A percentile compares a stretch with the other conserved stretches of the same genome.
Conservation (phyloP, 2,329 filamentous ascomycete genomes). For the Dothidotthia symphoricarpi region DNA sequence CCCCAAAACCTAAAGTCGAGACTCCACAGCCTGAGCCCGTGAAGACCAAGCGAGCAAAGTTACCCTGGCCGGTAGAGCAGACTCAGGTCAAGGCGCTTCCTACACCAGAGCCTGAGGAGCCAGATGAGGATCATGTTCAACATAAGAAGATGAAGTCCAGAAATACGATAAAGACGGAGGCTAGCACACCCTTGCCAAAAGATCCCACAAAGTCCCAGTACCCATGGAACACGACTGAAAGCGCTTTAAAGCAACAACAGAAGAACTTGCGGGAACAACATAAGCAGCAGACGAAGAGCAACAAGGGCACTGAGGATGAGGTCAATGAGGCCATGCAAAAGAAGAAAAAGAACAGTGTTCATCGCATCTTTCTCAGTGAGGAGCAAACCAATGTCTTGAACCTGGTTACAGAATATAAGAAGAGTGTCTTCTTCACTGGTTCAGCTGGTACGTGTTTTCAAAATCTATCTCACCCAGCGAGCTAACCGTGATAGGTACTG, state of each 20-base stretch:
- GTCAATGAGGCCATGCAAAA: conserved; percentile 47
- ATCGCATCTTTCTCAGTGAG: conserved; percentile 70
- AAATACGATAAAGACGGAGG: conserved; percentile 38
- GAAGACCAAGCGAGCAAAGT: conserved; percentile 35
- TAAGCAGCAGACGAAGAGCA: conserved; percentile 50
- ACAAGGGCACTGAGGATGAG: conserved; percentile 46
- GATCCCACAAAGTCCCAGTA: conserved; percentile 36
- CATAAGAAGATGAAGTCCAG: conserved; percentile 33
- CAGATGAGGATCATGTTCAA: conserved; percentile 15
- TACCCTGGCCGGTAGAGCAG: conserved; percentile 59
- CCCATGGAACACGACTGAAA: conserved; percentile 72
- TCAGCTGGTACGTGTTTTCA: conserved; percentile 63
- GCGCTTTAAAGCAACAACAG: conserved; percentile 73
- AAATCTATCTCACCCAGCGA: neutral
- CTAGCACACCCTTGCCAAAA: conserved; percentile 47
- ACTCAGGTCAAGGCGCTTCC: conserved; percentile 23
- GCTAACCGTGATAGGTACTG: conserved; percentile 58
- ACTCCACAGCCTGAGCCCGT: conserved; percentile 12
- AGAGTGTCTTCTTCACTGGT: conserved; percentile 97
- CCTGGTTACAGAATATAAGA: conserved; percentile 73
- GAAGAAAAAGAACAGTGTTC: conserved; percentile 48
- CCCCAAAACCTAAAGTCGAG: no score
- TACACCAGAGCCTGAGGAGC: conserved; percentile 16
- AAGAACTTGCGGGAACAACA: conserved; percentile 66
- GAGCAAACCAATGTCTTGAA: conserved; percentile 84